A percentile compares a stretch with the other conserved stretches of the same genome.
Conservation (phyloP, 2,329 filamentous ascomycete genomes). For the Penicillium frequentans region DNA sequence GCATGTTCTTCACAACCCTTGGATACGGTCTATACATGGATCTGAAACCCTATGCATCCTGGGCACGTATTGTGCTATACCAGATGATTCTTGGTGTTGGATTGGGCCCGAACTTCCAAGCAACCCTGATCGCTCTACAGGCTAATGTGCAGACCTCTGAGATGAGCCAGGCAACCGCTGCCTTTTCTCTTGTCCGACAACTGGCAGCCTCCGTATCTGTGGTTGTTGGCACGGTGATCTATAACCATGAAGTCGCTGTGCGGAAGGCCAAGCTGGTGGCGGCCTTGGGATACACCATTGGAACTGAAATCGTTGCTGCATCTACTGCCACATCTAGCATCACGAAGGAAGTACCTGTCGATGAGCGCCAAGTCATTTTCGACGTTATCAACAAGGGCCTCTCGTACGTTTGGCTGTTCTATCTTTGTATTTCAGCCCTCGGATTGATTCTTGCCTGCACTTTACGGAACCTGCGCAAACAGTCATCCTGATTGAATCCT, state of each 20-base stretch:
- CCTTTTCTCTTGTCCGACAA: constrained; percentile 3
- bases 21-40: constrained; percentile 1
- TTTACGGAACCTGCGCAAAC: not conserved
- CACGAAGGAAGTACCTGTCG: not conserved
- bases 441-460: not conserved
- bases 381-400: constrained; percentile 3
- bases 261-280: not conserved
- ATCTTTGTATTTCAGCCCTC: not conserved
- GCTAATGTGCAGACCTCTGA: constrained; percentile 1
- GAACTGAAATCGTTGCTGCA: not conserved
- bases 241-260: not conserved
- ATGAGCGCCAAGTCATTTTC: not conserved
- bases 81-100: constrained; percentile 3
- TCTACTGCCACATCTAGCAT: constrained; percentile 1
- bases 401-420: constrained; percentile 3
- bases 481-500: not conserved
- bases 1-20: constrained; percentile 4
- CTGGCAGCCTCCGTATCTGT: not conserved
- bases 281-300: not conserved
- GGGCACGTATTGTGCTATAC: not conserved
- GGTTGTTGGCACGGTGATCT: constrained; percentile 1
- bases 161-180: constrained; percentile 3
- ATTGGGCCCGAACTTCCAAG: constrained; percentile 3
- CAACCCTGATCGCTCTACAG: constrained; percentile 1
- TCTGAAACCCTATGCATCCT: constrained; percentile 1